These are phyloP conservation scores for Fusarium cyanostomum DNA, from an alignment of 2,329 filamentous ascomycete genomes.

Conservation along the genomic window DNA sequence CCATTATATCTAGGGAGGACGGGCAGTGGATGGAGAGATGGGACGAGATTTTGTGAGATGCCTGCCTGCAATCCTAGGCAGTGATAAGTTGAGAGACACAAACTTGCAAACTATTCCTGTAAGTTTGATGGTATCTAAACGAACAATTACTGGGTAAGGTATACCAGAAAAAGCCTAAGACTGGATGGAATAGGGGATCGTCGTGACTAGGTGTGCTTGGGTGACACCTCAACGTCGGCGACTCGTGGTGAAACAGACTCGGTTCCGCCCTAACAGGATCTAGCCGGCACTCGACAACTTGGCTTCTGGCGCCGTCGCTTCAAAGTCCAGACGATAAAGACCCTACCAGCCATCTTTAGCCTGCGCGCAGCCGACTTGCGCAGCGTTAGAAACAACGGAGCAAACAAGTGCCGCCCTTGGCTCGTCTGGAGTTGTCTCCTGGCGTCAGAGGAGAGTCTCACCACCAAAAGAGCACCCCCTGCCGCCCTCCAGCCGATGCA, in stretches of 20 bases:
- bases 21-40: neutral
- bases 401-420: constrained; percentile 29
- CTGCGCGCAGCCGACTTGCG: neutral
- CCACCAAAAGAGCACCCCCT: constrained; percentile 11
- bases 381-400: constrained; percentile 14
- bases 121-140: neutral
- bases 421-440: constrained; percentile 25
- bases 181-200: neutral
- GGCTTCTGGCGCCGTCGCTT: constrained; percentile 2
- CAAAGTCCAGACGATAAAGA: neutral
- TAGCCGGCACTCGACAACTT: constrained; percentile 11
- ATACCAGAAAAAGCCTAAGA: neutral
- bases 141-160: too few species aligned
- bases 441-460: constrained; percentile 33
- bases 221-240: constrained; percentile 23
- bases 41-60: neutral
- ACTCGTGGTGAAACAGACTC: constrained; percentile 22
- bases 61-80: neutral
- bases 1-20: too few species aligned
- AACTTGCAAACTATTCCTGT: neutral
- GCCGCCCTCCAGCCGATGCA: constrained; percentile 1
- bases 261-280: constrained; percentile 21
- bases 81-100: too few species aligned
- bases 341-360: neutral
- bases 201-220: neutral